Evolutionary conservation across 352 stramenopile species (phyloP), one percentile per base, ranked within the genome.

Genomic region (Globisporangium barbulae): DNA sequence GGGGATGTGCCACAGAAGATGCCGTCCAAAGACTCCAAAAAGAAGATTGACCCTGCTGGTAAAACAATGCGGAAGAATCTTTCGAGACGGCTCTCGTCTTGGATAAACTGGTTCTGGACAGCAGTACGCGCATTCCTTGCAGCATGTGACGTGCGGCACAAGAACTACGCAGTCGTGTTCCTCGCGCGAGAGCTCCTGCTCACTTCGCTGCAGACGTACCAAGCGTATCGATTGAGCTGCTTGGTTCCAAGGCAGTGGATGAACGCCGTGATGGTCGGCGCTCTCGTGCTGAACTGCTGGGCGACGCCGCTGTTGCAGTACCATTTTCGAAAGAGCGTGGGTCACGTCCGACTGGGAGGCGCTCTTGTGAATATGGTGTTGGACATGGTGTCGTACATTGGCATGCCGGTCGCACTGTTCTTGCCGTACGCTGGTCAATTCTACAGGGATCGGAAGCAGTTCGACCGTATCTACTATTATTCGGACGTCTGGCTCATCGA

Each of bases 251-350:
- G 58, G 4, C 30, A 21, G 35, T 72, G 65, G 65, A 75, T 75
- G 65, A 75, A 72, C 45, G 56, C 41, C 4, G 37, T 59, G 21
- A 53, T 72, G 21, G 64, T 67, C 9, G 37, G 52, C 5, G 41
- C 71, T 19, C 62, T 76, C 17, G 67, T 73, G 28, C 28, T 68
- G 30, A 76, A 57, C 31, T 57, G 52, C 65, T 75, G 64, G 69
- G 47, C 62, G 31, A 73, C 54, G 7, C 66, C 65, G 6, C 41
- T 76, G 6, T 61, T 72, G 57, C 54, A 64, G 13, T 42, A 53
- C 7, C 12, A 37, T 5, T 53, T 54, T 21, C 33, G 42, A 17
- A 49, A 49, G 44, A 30, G 21, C 13, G 17, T 56, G 45, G 58
- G 22, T n/a, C 7, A 44, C 4, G 8, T 22, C 6, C n/a, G 58